Base-by-base conservation (phyloP, 371 early-diverging fungal genomes). In the Gilbertella persicaria region DNA sequence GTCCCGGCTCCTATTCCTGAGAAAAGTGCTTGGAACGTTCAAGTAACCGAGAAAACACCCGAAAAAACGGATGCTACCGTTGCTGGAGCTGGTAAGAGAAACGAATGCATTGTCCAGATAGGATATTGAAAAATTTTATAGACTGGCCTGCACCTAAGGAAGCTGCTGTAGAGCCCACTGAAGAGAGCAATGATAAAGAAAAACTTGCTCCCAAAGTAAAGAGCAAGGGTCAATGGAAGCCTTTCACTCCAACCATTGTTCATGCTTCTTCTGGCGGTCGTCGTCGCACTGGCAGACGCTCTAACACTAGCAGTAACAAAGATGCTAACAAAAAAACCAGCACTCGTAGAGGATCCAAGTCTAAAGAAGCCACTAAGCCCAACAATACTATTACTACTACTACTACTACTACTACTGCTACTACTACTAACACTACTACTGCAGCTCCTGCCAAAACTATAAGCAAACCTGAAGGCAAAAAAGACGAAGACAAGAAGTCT, bases 211-310 rank as follows among this genome's bases (percentile, higher is more conserved):
- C 69, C 26, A 66, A 77, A 59, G 70, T 65, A 23, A 75, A 73
- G 69, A 76, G 70, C 50, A 84, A 80, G 61, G 79, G 80, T 39
- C 80, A 78, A 66, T 79, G 84, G 75, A 80, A 78, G 26, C 77
- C 80, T n/a, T 72, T 67, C 45, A 82, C 84, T 30, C 82, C 84
- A 50, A 80, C 75, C 33, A 79, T 84, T 45, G 80, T 78, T n/a
- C 84, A 84, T 49, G 53, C 69, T n/a, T 64, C 71, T 26, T 66
- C 83, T n/a, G 48, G 71, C n/a, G 66, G 75, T 17, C 73, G 75
- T 38, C 41, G 59, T 23, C 62, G 69, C 19, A 55, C 57, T 13
- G 44, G 40, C 24, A 50, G 58, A 39, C 66, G 73, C 26, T 64
- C 68, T 26, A 16, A 5, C n/a, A 14, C 38, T 16, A 20, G 28